Conservation (phyloP, 306 rosid species). For the Sicyos edulis region DNA sequence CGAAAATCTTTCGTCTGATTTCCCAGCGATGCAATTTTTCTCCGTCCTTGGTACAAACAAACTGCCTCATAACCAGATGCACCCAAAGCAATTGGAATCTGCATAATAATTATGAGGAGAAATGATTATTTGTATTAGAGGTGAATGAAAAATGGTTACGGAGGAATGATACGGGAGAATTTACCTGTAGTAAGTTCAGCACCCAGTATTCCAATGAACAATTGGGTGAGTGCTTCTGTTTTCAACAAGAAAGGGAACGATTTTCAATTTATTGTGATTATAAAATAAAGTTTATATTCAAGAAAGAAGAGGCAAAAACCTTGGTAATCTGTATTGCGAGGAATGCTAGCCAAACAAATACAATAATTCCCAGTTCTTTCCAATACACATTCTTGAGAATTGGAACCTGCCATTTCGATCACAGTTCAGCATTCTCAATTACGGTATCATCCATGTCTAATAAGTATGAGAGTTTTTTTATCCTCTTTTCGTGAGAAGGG, state of each 20-base stretch:
- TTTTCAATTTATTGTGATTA: conserved; percentile 1
- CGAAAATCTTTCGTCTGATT: conserved; percentile 36
- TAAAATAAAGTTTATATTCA: neutral
- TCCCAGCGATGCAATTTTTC: conserved; percentile 63
- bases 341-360: conserved; percentile 9
- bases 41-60: conserved; percentile 60
- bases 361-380: too few species aligned
- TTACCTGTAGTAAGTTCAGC: conserved; percentile 70
- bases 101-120: conserved; percentile 19
- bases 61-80: conserved; percentile 76
- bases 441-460: neutral
- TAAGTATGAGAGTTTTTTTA: too few species aligned
- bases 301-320: conserved; percentile 37
- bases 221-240: conserved; percentile 45
- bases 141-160: too few species aligned
- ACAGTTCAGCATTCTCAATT: conserved; percentile 25
- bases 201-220: conserved; percentile 73
- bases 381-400: conserved; percentile 18
- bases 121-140: too few species aligned
- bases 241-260: conserved; percentile 25
- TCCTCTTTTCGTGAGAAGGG: too few species aligned
- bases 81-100: conserved; percentile 76
- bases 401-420: conserved; percentile 44
- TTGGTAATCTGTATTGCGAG: conserved; percentile 66
- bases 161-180: neutral